phyloP scores from a whole-genome alignment of 139 green algal genomes.

The Chlorella sp. region DNA sequence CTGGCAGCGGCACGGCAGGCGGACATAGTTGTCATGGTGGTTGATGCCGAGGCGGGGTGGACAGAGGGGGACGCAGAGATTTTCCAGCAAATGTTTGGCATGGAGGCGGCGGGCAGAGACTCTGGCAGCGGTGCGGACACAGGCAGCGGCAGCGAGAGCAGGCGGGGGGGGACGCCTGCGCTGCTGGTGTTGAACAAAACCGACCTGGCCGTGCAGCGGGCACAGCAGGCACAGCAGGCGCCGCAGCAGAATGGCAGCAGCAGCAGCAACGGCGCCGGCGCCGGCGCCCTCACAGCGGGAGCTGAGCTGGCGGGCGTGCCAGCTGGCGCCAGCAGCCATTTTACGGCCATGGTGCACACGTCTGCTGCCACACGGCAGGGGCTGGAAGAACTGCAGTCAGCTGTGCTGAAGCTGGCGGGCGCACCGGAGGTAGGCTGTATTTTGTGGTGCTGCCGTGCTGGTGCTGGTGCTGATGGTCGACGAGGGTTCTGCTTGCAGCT shows the following conservation, averaged over 20 bases:
- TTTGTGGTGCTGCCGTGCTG: not conserved
- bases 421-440: not conserved
- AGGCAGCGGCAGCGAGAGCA: not conserved
- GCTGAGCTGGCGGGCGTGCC: constrained; percentile 35
- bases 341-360: constrained; percentile 64
- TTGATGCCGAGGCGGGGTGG: constrained; percentile 82
- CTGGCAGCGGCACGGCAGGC: constrained; percentile 67
- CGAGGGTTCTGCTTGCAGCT: not conserved
- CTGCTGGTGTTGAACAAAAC: constrained; percentile 94
- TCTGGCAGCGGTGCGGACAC: constrained; percentile 18
- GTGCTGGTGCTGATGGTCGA: not conserved
- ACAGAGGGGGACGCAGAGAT: constrained; percentile 74
- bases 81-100: constrained; percentile 55
- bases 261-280: constrained; percentile 37
- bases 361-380: constrained; percentile 70
- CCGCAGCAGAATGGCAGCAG: constrained; percentile 1
- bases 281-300: constrained; percentile 24
- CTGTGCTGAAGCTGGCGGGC: constrained; percentile 49
- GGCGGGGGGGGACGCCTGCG: constrained; percentile 11
- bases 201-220: constrained; percentile 65
- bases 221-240: constrained; percentile 13
- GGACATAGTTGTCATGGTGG: constrained; percentile 90
- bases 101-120: not conserved
- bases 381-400: constrained; percentile 70
- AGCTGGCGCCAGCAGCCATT: not conserved